Evolutionary conservation across 306 rosid genomes (phyloP).

Genomic region (Begonia loranthoides): DNA sequence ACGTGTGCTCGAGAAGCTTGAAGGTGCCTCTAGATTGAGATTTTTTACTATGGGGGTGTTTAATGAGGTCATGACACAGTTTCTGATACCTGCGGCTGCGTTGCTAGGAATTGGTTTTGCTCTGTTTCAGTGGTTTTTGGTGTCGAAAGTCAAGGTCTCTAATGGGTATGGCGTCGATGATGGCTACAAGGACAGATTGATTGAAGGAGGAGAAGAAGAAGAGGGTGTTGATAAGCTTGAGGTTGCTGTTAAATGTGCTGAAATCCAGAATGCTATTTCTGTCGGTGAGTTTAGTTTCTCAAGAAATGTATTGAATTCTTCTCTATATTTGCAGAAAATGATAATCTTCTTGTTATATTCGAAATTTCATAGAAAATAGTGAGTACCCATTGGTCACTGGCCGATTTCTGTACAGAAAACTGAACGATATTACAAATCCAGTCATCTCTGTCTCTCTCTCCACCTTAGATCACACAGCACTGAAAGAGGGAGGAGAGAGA

Average conservation of each 20-base stretch:
- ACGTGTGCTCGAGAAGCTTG: constrained; percentile 2
- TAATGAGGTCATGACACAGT: constrained; percentile 38
- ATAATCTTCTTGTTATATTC: no score
- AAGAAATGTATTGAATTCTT: no score
- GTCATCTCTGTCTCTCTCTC: not conserved
- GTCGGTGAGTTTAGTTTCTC: constrained; percentile 21
- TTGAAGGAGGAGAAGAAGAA: constrained; percentile 29
- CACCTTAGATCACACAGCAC: not conserved
- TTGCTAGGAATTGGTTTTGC: constrained; percentile 46
- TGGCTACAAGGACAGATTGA: constrained; percentile 22
- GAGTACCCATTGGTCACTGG: no score
- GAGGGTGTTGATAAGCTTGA: constrained; percentile 30
- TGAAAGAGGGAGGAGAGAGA: no score
- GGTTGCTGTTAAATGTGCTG: constrained; percentile 44
- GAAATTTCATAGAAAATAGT: no score
- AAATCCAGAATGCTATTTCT: constrained; percentile 53
- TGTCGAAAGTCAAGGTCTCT: constrained; percentile 39
- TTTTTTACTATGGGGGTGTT: constrained; percentile 36
- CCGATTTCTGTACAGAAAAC: no score
- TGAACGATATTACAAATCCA: no score
- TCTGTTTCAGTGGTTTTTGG: constrained; percentile 54
- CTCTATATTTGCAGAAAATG: no score
- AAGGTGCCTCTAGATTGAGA: not conserved
- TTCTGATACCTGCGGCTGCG: constrained; percentile 46
- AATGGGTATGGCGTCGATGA: constrained; percentile 6